Percentiles rank a stretch among this genome's conserved stretches.
Conservation (phyloP, 139 green algal species). For the Picochlorum sp. region DNA sequence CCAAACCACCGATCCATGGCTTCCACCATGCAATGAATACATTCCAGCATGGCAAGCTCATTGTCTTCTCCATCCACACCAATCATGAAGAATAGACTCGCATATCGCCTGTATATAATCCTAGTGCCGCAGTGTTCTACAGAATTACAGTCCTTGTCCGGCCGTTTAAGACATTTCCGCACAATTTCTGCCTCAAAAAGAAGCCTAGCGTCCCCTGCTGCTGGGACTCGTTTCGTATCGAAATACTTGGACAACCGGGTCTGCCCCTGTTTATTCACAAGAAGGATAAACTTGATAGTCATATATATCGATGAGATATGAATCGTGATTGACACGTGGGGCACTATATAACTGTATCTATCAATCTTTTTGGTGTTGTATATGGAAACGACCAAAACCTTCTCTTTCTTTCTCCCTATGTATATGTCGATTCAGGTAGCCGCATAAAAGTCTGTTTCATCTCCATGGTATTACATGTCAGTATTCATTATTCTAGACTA, state of each 20-base stretch:
- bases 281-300: conserved; percentile 75
- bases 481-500: too few species aligned
- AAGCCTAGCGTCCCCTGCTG: conserved; percentile 60
- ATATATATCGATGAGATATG: too few species aligned
- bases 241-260: conserved; percentile 96
- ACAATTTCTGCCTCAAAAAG: conserved; percentile 89
- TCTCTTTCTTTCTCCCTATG: too few species aligned
- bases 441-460: too few species aligned
- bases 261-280: conserved; percentile 99
- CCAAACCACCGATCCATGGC: conserved; percentile 76
- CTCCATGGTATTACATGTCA: too few species aligned
- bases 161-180: conserved; percentile 83
- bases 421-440: too few species aligned
- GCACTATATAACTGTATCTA: too few species aligned
- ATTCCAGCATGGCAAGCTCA: conserved; percentile 90
- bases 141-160: conserved; percentile 95
- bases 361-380: too few species aligned
- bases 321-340: too few species aligned
- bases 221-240: conserved; percentile 55
- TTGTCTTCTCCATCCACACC: conserved; percentile 96
- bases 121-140: conserved; percentile 89
- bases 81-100: conserved; percentile 95
- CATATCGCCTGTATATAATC: conserved; percentile 93
- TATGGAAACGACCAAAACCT: too few species aligned
- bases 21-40: conserved; percentile 89